Evolutionary conservation across 2,329 filamentous ascomycete species (phyloP).

Genomic region (Elsinoe perseae): DNA sequence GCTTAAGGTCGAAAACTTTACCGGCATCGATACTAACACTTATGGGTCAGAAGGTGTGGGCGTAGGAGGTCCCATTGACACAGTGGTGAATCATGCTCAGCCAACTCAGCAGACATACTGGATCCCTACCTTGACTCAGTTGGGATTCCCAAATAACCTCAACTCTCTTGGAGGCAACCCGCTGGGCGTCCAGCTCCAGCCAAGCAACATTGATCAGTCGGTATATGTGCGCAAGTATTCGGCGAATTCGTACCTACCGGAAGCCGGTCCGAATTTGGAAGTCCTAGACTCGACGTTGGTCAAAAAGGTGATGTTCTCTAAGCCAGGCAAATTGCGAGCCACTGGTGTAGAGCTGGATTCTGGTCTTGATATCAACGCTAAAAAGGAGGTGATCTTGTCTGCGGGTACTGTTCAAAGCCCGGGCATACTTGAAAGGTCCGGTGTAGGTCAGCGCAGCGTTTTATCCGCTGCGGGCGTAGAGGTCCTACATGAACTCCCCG

Average conservation of each 20-base stretch:
- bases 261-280: slow-evolving; percentile 37
- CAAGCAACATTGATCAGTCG: slow-evolving; percentile 42
- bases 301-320: slow-evolving; percentile 32
- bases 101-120: slow-evolving; percentile 39
- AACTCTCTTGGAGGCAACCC: slow-evolving; percentile 45
- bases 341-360: slow-evolving; percentile 29
- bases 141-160: slow-evolving; percentile 37
- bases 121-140: slow-evolving; percentile 40
- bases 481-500: slow-evolving; percentile 20
- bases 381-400: slow-evolving; percentile 42
- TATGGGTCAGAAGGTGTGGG: slow-evolving; percentile 28
- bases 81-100: slow-evolving; percentile 37
- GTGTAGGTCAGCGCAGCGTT: slow-evolving; percentile 43
- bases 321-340: slow-evolving; percentile 19
- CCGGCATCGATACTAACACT: slow-evolving; percentile 19
- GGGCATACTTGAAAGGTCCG: slow-evolving; percentile 51
- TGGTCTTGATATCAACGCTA: slow-evolving; percentile 27
- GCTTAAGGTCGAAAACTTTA: slow-evolving; percentile 29
- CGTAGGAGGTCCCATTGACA: slow-evolving; percentile 28
- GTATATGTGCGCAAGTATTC: slow-evolving; percentile 44
- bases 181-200: slow-evolving; percentile 44
- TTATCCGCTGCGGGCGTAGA: slow-evolving; percentile 26
- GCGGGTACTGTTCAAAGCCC: slow-evolving; percentile 50
- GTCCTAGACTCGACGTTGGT: slow-evolving; percentile 33
- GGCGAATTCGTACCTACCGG: slow-evolving; percentile 36